Conservation (phyloP, 2,329 filamentous ascomycete genomes). For the Fusarium keratoplasticum region DNA sequence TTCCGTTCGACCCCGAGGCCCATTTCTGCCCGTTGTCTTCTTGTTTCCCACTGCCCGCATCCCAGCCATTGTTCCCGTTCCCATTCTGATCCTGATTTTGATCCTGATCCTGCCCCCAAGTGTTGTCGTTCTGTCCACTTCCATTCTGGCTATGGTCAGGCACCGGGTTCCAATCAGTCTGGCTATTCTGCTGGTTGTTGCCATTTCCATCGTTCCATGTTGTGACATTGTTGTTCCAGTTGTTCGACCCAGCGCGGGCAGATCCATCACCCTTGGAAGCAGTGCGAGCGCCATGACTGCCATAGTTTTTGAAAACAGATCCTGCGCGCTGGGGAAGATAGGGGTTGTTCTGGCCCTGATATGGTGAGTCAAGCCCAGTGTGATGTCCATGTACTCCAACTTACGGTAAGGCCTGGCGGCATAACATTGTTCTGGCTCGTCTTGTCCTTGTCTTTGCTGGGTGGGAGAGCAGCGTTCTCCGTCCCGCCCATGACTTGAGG, state of each 20-base stretch:
- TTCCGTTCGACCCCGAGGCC: constrained; percentile 29
- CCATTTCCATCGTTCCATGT: constrained; percentile 27
- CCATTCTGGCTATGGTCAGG: constrained; percentile 8
- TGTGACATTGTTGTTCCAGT: constrained; percentile 26
- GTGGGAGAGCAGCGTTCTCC: constrained; percentile 18
- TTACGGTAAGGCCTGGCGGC: constrained; percentile 38
- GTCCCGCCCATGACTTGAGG: constrained; percentile 5
- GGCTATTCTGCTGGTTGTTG: constrained; percentile 9
- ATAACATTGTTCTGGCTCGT: constrained; percentile 47
- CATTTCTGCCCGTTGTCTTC: constrained; percentile 10
- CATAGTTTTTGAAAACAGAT: constrained; percentile 33
- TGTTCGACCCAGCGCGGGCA: constrained; percentile 20
- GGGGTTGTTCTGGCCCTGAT: constrained; percentile 39
- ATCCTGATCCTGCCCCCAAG: not conserved
- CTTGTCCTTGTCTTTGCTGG: constrained; percentile 39
- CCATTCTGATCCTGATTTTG: constrained; percentile 1
- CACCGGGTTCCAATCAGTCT: not conserved
- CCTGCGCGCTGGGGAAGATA: constrained; percentile 39
- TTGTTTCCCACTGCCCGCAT: constrained; percentile 14
- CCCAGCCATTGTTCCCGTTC: constrained; percentile 4
- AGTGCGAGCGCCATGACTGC: constrained; percentile 19
- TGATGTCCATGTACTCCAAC: not conserved
- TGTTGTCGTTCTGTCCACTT: constrained; percentile 7
- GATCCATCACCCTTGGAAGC: constrained; percentile 29
- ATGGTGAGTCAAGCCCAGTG: constrained; percentile 18